Evolutionary conservation across 1,284 basidiomycete species (phyloP), one percentile per base, ranked within the genome.

Genomic region (Ceratobasidium sp.): DNA sequence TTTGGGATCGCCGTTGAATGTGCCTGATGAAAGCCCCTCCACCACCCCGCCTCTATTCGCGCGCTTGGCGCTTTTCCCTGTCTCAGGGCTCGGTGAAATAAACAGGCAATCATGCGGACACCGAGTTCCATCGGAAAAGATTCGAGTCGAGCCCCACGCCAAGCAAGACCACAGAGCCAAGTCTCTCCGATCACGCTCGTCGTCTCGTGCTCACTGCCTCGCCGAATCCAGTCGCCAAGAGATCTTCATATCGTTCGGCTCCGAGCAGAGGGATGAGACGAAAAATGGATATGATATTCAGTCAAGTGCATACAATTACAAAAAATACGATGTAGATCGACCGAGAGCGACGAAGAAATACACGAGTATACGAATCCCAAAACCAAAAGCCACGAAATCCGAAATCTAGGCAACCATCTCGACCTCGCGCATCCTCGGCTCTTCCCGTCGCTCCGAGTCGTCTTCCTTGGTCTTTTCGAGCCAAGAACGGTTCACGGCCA

Each of bases 341-440:
- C n/a, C n/a, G 36, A 39, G 36, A 59, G n/a, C 32, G 32, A 59
- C 48, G 48, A 52, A 52, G 16, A 39, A 41, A 36, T 3, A 39
- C 28, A 16, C n/a, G n/a, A 21, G 30, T n/a, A 26, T 10, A 45
- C 3, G 34, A 5, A 32, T 16, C 21, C 23, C 43, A 41, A 10
- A 60, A 1, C 39, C n/a, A 18, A 8, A 10, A 60, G 14, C n/a
- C n/a, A n/a, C n/a, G n/a, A n/a, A 16, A 36, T 32, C n/a, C n/a
- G n/a, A 10, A 45, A 30, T 46, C 62, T 69, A 69, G 12, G 65
- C 65, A 46, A 69, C 65, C 65, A 69, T 69, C 65, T 69, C 65
- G 8, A 69, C 65, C 26, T 69, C 65, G 23, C 65, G 36, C 52
- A 28, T 32, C 34, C 39, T 28, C 16, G n/a, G n/a, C 39, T 41